Evolutionary conservation across 2,329 filamentous ascomycete genomes (phyloP).

Genomic region (Pseudogymnoascus sp.): DNA sequence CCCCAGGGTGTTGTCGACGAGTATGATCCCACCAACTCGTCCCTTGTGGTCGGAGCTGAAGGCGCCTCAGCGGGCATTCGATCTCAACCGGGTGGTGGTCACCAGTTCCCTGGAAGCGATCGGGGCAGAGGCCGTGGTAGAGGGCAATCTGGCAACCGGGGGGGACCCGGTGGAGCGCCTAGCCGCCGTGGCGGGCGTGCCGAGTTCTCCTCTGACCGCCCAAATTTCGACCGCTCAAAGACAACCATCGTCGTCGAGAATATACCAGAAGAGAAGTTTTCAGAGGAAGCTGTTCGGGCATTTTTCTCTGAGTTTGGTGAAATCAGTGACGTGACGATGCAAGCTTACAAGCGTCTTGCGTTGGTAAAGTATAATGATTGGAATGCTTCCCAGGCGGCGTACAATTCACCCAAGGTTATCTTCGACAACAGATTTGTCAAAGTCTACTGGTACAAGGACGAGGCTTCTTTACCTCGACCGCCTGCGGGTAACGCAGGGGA

Average conservation of each 20-base stretch:
- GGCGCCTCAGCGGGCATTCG: slow-evolving; percentile 14
- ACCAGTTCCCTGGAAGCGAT: slow-evolving; percentile 14
- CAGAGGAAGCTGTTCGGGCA: slow-evolving; percentile 52
- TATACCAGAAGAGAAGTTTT: slow-evolving; percentile 63
- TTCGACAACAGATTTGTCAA: slow-evolving; percentile 84
- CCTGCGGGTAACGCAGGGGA: slow-evolving; percentile 17
- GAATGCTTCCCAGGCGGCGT: slow-evolving; percentile 59
- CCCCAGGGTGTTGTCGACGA: slow-evolving; percentile 34
- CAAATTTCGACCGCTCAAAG: slow-evolving; percentile 52
- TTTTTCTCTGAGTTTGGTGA: slow-evolving; percentile 68
- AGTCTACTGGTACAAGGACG: slow-evolving; percentile 65
- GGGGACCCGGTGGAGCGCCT: slow-evolving; percentile 16
- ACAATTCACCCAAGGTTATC: slow-evolving; percentile 67
- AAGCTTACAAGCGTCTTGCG: slow-evolving; percentile 55
- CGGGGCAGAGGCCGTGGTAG: slow-evolving; percentile 29
- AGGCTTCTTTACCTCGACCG: slow-evolving; percentile 28
- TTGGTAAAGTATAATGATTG: slow-evolving; percentile 61
- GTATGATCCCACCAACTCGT: slow-evolving; percentile 51
- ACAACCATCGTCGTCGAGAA: slow-evolving; percentile 67
- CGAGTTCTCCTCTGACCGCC: slow-evolving; percentile 55
- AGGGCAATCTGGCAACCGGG: slow-evolving; percentile 26
- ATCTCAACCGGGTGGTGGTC: slow-evolving; percentile 19
- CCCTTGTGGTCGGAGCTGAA: slow-evolving; percentile 29
- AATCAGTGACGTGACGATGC: slow-evolving; percentile 55
- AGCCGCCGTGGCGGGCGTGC: slow-evolving; percentile 32